Conservation (phyloP, 768 basidiomycete genomes). For the Porphyrellus cyaneotinctus region DNA sequence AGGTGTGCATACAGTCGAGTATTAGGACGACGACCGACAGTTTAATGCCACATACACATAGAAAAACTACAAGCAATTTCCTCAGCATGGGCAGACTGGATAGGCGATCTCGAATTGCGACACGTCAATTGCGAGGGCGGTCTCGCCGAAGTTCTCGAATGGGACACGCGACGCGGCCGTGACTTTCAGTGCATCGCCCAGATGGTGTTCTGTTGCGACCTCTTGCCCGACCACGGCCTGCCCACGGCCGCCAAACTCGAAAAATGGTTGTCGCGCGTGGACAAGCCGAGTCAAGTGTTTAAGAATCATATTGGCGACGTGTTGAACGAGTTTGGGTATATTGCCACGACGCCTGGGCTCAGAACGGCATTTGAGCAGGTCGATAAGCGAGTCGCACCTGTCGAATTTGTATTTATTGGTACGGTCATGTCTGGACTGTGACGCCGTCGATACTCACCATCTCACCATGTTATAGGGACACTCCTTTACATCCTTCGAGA, state of each 20-base stretch:
- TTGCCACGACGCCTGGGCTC: slow-evolving; percentile 41
- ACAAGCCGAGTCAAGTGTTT: slow-evolving; percentile 45
- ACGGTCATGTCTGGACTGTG: slow-evolving; percentile 8
- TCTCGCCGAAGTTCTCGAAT: slow-evolving; percentile 50
- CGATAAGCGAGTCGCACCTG: slow-evolving; percentile 61
- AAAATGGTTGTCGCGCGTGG: slow-evolving; percentile 35
- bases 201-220: slow-evolving; percentile 63
- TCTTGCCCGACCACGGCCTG: slow-evolving; percentile 41
- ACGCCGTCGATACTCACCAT: background rate
- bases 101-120: slow-evolving; percentile 51
- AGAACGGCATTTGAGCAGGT: slow-evolving; percentile 51
- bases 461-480: slow-evolving; percentile 47
- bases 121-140: slow-evolving; percentile 60
- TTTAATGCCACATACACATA: no score
- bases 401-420: slow-evolving; percentile 83
- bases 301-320: slow-evolving; percentile 50
- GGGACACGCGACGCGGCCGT: slow-evolving; percentile 67
- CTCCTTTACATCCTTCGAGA: slow-evolving; percentile 55
- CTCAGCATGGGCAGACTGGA: slow-evolving; percentile 67
- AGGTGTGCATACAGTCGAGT: slow-evolving; percentile 36
- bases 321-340: slow-evolving; percentile 50
- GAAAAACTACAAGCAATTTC: slow-evolving; percentile 80
- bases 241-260: slow-evolving; percentile 58
- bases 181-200: slow-evolving; percentile 74
- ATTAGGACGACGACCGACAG: background rate